Evolutionary conservation across 257 asterid species (phyloP).

Genomic region (Lantana camara): DNA sequence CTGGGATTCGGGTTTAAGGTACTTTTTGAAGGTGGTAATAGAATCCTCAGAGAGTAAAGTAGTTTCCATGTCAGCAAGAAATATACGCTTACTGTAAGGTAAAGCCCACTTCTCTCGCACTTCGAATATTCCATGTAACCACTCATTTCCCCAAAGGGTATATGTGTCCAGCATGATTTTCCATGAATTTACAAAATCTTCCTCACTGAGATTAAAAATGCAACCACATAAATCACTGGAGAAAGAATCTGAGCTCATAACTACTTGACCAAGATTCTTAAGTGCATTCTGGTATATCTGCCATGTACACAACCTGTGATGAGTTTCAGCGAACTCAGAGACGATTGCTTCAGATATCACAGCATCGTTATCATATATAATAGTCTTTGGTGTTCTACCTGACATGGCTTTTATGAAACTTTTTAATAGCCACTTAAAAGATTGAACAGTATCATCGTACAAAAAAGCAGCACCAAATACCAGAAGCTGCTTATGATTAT

Average conservation of each 20-base stretch:
- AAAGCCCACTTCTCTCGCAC: slow-evolving; percentile 59
- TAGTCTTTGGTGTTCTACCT: slow-evolving; percentile 52
- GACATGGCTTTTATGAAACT: slow-evolving; percentile 43
- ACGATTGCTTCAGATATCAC: slow-evolving; percentile 45
- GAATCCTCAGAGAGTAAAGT: slow-evolving; percentile 45
- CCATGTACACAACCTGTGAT: slow-evolving; percentile 52
- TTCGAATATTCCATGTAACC: slow-evolving; percentile 47
- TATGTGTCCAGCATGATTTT: slow-evolving; percentile 52
- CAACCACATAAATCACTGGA: slow-evolving; percentile 48
- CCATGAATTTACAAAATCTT: slow-evolving; percentile 52
- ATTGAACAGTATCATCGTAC: slow-evolving; percentile 42
- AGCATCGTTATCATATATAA: slow-evolving; percentile 46
- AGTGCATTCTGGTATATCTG: slow-evolving; percentile 46
- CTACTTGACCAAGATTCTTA: slow-evolving; percentile 38
- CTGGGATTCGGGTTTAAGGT: slow-evolving; percentile 44
- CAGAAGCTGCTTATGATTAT: slow-evolving; percentile 55
- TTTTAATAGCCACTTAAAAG: slow-evolving; percentile 55
- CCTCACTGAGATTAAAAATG: slow-evolving; percentile 46
- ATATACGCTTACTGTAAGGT: slow-evolving; percentile 48
- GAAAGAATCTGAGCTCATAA: slow-evolving; percentile 41
- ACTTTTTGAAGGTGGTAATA: slow-evolving; percentile 41
- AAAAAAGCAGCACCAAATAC: slow-evolving; percentile 63
- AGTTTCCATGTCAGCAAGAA: slow-evolving; percentile 47
- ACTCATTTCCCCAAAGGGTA: slow-evolving; percentile 54
- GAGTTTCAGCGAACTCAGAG: slow-evolving; percentile 47